Base-by-base conservation (phyloP, 768 basidiomycete species). In the Amanita pallidorosea region DNA sequence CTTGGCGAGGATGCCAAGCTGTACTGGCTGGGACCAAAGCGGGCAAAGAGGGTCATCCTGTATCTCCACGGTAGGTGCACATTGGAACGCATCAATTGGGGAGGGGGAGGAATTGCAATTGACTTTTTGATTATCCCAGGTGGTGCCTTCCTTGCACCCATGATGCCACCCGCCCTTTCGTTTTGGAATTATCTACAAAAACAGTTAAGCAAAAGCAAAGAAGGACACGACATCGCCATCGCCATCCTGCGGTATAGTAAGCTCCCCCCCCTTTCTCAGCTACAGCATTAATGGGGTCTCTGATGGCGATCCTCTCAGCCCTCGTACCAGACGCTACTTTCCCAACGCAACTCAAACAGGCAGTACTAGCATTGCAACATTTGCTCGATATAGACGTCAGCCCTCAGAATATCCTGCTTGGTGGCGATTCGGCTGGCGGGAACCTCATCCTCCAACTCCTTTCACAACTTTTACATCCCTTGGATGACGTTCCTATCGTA, bases 391-490 rank as follows among this genome's bases (percentile, higher is more conserved):
- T 44, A 15, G 68, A 67, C 11, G 54, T 68, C 6, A 51, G 56
- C 11, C 66, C 67, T 5, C 52, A 55, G 34, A 60, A 70, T 54
- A 56, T 71, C 17, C 59, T 65, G 41, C 49, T 72, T 11, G 63
- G 61, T 5, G 68, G 68, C 20, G 70, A 72, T 55, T 72, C 70
- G 8, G 72, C 72, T 8, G 72, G 72, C 9, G 69, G 56, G 0
- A 65, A 66, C 41, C 61, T 72, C 23, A 56, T 66, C 27, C 56
- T 69, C 25, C 66, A 68, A 52, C 52, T 70, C 36, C 37, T 72
- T 22, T 67, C 66, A 2, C 66, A 70, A 47, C 55, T 68, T 23
- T 57, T 70, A 2, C 70, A 70, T 43, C 70, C 72, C 2, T 49
- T 66, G 7, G 49, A 58, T 4, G 56, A 49, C 25, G 50, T 69